phyloP scores from a whole-genome alignment of 768 basidiomycete species.

The Trametes meyenii region DNA sequence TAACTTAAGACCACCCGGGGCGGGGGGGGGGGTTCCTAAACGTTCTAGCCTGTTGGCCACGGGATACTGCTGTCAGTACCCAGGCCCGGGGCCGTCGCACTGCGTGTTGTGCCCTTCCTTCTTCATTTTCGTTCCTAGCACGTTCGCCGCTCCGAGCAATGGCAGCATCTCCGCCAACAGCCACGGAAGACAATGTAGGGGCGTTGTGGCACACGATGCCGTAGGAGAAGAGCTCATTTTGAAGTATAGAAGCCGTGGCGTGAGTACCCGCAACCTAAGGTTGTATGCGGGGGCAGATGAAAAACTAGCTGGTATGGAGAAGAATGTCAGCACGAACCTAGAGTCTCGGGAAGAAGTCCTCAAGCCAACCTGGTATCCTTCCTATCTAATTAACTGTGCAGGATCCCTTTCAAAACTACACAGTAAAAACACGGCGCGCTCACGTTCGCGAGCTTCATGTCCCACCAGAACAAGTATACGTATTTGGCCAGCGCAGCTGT shows the following conservation, averaged over 20 bases:
- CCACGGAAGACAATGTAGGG: background rate
- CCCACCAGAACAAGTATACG: too few relatives aligned
- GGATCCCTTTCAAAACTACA: too few relatives aligned
- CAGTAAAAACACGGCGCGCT: too few relatives aligned
- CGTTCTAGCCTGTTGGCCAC: too few relatives aligned
- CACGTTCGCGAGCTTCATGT: too few relatives aligned
- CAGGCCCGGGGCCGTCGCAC: background rate
- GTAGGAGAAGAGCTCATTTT: background rate
- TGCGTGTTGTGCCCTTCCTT: background rate
- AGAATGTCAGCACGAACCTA: background rate
- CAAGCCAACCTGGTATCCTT: background rate
- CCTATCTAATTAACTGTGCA: too few relatives aligned
- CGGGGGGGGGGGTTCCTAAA: too few relatives aligned
- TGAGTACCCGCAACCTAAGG: background rate
- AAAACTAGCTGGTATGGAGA: background rate
- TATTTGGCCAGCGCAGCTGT: too few relatives aligned
- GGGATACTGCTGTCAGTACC: too few relatives aligned
- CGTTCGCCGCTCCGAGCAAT: constrained; percentile 1
- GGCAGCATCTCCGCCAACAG: background rate
- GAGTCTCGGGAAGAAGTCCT: background rate
- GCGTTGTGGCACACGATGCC: constrained; percentile 11
- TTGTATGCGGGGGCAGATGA: background rate
- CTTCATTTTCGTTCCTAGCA: constrained; percentile 1
- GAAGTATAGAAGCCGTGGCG: background rate
- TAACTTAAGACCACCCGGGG: too few relatives aligned